Base-by-base conservation (phyloP, 352 stramenopile genomes). In the Pythium pyrilobum region DNA sequence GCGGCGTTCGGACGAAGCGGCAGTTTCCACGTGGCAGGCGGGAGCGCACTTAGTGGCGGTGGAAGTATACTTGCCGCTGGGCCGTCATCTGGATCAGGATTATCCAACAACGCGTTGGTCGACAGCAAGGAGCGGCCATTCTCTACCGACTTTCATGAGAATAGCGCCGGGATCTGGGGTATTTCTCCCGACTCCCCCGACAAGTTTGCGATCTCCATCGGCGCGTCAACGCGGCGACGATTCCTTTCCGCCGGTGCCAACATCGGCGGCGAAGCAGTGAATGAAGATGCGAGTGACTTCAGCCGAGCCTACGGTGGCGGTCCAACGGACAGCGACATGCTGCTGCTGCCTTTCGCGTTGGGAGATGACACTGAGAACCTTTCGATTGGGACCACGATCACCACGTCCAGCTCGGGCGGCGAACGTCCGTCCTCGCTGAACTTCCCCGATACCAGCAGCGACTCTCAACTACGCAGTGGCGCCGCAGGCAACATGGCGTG, bases 281-380 rank as follows among this genome's bases (percentile, higher is more conserved):
- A 44, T 18, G 13, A 41, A 8, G 41, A 37, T 2, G 33, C 15
- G 6, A n/a, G 37, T 52, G 29, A 37, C 54, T 64, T 21, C 37
- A 44, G n/a, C 45, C 37, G 61, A 9, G 57, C 66, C 4, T 56
- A 68, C n/a, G 57, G 57, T 23, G 50, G 8, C 21, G 40, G 33
- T 20, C 25, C 46, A 1, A 44, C 48, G 32, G 56, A 64, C 23
- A 52, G 41, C 15, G 56, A 71, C 18, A 48, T 69, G 48, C 56
- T 85, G 18, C 53, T 79, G 55, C 58, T 94, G 24, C 83, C 83
- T 5, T 94, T 94, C 57, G 83, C 78, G 2, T 63, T 89, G 2
- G 67, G 67, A 5, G 74, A 79, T 24, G 61, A 71, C 27, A 53
- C 52, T 3, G 53, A 56, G 9, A 52, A 62, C 4, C 70, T 68